A percentile compares a stretch with the other conserved stretches of the same genome.
These are phyloP conservation scores for Scheffersomyces segobiensis DNA, from an alignment of 1,139 yeast genomes.

Conservation along the genomic window DNA sequence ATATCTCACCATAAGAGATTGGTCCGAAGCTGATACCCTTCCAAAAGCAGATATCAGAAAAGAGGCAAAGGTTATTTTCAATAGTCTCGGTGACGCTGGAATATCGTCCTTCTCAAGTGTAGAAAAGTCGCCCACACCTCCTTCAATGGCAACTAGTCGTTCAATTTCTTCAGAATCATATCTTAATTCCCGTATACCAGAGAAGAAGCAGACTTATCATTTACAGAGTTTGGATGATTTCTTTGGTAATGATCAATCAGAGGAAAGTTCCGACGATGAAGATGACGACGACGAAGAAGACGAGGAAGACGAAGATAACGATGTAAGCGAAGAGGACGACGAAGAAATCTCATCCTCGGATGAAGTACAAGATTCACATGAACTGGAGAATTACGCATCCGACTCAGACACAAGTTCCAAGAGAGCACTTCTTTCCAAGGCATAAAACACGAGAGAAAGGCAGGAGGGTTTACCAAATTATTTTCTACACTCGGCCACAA, in stretches of 20 bases:
- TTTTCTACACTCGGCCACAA: background rate
- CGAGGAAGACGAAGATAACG: slow-evolving; percentile 24
- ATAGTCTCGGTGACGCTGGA: slow-evolving; percentile 20
- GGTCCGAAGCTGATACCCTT: slow-evolving; percentile 35
- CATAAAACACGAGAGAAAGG: background rate
- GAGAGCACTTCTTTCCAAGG: background rate
- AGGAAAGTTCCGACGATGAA: slow-evolving; percentile 10
- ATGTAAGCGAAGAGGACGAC: slow-evolving; percentile 26
- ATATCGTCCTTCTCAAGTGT: slow-evolving; percentile 8
- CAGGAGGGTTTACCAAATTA: background rate
- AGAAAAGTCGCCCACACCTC: slow-evolving; percentile 22
- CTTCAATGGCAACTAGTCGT: slow-evolving; percentile 16
- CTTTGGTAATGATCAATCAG: slow-evolving; percentile 48
- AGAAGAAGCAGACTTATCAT: slow-evolving; percentile 41
- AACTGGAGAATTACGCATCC: background rate
- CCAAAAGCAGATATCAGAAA: slow-evolving; percentile 42
- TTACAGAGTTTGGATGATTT: slow-evolving; percentile 85
- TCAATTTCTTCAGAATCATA: slow-evolving; percentile 28
- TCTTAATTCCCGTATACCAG: slow-evolving; percentile 4
- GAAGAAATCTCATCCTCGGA: slow-evolving; percentile 7
- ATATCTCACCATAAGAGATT: slow-evolving; percentile 29
- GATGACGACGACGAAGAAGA: slow-evolving; percentile 25
- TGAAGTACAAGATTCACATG: background rate
- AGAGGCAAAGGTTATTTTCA: slow-evolving; percentile 25
- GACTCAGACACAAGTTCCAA: slow-evolving; percentile 2